A percentile compares a stretch with the other conserved stretches of the same genome.
Evolutionary conservation across 164 flowering plant genomes (phyloP).

Genomic region (Chimonanthus praecox): DNA sequence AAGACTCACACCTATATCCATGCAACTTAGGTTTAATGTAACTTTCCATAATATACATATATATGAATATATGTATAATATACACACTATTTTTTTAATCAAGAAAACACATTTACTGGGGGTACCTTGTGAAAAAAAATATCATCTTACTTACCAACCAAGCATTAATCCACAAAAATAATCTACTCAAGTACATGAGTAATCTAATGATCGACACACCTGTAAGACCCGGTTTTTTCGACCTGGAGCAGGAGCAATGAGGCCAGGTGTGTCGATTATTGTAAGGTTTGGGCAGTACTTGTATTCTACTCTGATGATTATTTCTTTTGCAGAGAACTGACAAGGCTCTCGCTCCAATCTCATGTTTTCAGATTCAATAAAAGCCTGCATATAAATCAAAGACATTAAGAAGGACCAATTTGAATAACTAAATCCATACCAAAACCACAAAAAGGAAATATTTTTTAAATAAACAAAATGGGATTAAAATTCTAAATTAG

Average conservation of each 20-base stretch:
- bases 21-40: no score
- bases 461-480: not conserved
- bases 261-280: conserved; percentile 95
- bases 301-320: conserved; percentile 69
- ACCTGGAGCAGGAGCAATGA: conserved; percentile 96
- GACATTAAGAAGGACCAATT: not conserved
- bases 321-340: conserved; percentile 84
- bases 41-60: no score
- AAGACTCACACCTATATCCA: no score
- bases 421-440: not conserved
- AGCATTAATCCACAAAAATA: not conserved
- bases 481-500: no score
- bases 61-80: no score
- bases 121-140: not conserved
- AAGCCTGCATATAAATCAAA: conserved; percentile 42
- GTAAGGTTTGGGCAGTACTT: conserved; percentile 93
- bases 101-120: not conserved
- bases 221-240: conserved; percentile 69
- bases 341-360: conserved; percentile 77
- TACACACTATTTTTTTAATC: no score
- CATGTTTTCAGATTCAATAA: conserved; percentile 92
- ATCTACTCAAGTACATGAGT: not conserved
- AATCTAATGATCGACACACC: conserved; percentile 29
- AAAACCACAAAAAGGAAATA: not conserved
- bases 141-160: not conserved